Evolutionary conservation across 176 grass and related monocot species (phyloP).

Genomic region (Oryza brachyantha): DNA sequence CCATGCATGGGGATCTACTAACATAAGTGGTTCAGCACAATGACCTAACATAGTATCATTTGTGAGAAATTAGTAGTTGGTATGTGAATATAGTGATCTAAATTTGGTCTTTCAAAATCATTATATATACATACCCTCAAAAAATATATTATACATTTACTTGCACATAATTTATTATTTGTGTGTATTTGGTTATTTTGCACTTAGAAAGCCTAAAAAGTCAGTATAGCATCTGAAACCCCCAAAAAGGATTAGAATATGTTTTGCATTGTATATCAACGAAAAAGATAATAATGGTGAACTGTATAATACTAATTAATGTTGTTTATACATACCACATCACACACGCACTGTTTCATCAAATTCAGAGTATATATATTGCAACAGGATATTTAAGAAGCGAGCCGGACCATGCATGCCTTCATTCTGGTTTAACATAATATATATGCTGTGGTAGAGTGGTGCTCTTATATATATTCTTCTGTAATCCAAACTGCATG

Average conservation of each 20-base stretch:
- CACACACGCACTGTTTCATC: too few species aligned
- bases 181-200: not conserved
- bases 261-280: not conserved
- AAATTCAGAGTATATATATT: too few species aligned
- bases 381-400: not conserved
- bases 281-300: too few species aligned
- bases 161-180: not conserved
- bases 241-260: not conserved
- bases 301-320: too few species aligned
- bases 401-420: not conserved
- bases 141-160: not conserved
- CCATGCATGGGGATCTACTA: not conserved
- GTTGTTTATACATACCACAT: too few species aligned
- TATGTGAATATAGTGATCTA: not conserved
- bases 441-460: not conserved
- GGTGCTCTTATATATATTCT: not conserved
- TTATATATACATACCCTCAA: too few species aligned
- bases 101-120: not conserved
- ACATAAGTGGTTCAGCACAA: not conserved
- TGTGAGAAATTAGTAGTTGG: not conserved
- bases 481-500: not conserved
- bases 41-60: not conserved
- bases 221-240: not conserved
- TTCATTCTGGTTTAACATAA: too few species aligned
- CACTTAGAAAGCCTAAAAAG: too few species aligned